Percentiles rank a stretch among this genome's conserved stretches.
These are phyloP conservation scores for Gracilaria vermiculophylla DNA, from an alignment of 23 red algal genomes.

Conservation along the genomic window DNA sequence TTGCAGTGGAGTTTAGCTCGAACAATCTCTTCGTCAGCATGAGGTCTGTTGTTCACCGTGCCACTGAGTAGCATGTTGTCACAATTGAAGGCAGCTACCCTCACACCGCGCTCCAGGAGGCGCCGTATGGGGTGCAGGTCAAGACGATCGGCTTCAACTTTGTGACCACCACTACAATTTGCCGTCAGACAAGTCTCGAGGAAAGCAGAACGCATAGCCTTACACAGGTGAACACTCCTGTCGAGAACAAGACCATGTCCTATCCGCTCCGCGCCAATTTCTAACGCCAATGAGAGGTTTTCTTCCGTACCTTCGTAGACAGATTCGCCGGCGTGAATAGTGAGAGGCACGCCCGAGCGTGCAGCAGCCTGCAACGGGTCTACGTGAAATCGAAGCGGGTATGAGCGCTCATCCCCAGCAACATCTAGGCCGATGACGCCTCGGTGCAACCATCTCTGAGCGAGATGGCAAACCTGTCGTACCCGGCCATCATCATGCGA, in stretches of 20 bases:
- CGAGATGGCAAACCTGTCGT: not conserved
- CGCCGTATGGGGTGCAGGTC: not conserved
- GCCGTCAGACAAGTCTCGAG: conserved; percentile 1
- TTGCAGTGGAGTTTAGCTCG: not conserved
- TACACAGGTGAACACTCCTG: not conserved
- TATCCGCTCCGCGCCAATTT: not conserved
- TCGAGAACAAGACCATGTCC: not conserved
- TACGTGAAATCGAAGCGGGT: not conserved
- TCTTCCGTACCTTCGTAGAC: not conserved
- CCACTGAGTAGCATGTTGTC: conserved; percentile 15
- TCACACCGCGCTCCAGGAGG: not conserved
- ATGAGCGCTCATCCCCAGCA: conserved; percentile 1
- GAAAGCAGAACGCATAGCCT: not conserved
- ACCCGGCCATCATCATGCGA: not conserved
- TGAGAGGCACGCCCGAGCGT: not conserved
- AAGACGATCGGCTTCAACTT: not conserved
- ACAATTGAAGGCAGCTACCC: conserved; percentile 16
- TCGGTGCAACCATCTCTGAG: not conserved
- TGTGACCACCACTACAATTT: not conserved
- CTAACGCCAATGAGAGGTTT: not conserved
- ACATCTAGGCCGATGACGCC: conserved; percentile 5
- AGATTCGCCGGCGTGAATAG: not conserved
- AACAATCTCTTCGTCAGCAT: conserved; percentile 12
- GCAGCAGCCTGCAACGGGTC: not conserved
- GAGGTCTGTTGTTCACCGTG: not conserved